Percentiles rank a stretch among this genome's conserved stretches.
These are phyloP conservation scores for Annulohypoxylon maeteangense DNA, from an alignment of 495 filamentous ascomycete species.

Conservation along the genomic window DNA sequence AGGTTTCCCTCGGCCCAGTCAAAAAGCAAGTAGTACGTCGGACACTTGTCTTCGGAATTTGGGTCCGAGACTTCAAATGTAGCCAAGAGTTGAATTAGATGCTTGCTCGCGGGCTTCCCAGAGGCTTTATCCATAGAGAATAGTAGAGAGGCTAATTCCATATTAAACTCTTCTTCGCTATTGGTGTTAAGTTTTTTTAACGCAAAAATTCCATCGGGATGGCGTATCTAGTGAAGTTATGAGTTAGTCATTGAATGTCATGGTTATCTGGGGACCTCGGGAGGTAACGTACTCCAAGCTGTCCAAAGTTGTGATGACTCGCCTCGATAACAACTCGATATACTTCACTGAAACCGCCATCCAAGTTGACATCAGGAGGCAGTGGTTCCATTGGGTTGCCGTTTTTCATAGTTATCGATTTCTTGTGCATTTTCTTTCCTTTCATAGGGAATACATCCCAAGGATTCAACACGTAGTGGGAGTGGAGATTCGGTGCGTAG, in stretches of 20 bases:
- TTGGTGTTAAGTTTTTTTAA: slow-evolving; percentile 33
- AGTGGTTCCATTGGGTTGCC: neutral
- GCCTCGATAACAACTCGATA: slow-evolving; percentile 24
- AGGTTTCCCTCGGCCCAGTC: slow-evolving; percentile 38
- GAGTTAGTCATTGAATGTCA: neutral
- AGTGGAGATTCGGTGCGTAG: slow-evolving; percentile 1
- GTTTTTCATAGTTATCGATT: neutral
- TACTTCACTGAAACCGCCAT: slow-evolving; percentile 34
- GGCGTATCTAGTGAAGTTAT: slow-evolving; percentile 9
- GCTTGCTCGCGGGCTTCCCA: neutral
- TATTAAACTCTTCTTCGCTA: slow-evolving; percentile 15
- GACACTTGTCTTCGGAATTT: neutral
- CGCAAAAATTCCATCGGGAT: slow-evolving; percentile 18
- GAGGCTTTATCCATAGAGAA: slow-evolving; percentile 28
- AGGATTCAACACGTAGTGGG: slow-evolving; percentile 19
- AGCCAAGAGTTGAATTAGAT: slow-evolving; percentile 27
- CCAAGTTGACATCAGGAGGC: neutral
- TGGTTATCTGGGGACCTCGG: neutral
- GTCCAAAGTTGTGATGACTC: slow-evolving; percentile 21
- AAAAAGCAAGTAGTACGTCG: slow-evolving; percentile 36
- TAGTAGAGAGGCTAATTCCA: slow-evolving; percentile 33
- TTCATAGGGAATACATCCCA: slow-evolving; percentile 28
- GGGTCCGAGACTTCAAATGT: slow-evolving; percentile 34
- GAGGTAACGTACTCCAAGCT: slow-evolving; percentile 28
- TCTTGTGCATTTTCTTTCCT: neutral